A percentile compares a stretch with the other conserved stretches of the same genome.
Evolutionary conservation across 2,329 filamentous ascomycete genomes (phyloP).

Genomic region (Colletotrichum kahawae): DNA sequence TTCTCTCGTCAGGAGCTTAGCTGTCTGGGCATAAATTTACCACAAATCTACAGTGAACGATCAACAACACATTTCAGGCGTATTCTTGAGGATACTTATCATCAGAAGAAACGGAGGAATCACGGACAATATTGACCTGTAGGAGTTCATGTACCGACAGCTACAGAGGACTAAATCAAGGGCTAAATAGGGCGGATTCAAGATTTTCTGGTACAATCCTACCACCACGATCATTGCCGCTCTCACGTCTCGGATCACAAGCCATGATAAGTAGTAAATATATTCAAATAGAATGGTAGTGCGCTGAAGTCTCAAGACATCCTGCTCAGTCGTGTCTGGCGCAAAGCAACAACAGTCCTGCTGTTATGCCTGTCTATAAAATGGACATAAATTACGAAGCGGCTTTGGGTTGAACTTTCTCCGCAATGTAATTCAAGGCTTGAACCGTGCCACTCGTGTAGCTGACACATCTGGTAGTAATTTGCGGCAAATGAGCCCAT

Average conservation of each 20-base stretch:
- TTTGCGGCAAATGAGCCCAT: fast-evolving
- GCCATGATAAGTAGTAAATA: fast-evolving
- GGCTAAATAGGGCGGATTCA: background rate
- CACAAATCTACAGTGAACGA: background rate
- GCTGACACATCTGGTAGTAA: background rate
- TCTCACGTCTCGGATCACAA: fast-evolving
- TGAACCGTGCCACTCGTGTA: no score
- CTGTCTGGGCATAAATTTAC: background rate
- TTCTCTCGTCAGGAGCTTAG: fast-evolving
- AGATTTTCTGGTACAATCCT: no score
- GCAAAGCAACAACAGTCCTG: no score
- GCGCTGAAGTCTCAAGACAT: background rate
- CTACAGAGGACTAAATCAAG: fast-evolving
- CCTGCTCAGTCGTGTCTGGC: fast-evolving
- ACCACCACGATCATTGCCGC: no score
- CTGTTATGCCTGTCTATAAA: no score
- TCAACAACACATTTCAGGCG: background rate
- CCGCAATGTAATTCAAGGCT: fast-evolving
- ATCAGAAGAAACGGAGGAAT: fast-evolving
- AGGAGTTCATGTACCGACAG: background rate
- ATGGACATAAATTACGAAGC: background rate
- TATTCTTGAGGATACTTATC: background rate
- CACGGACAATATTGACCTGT: background rate
- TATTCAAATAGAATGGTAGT: background rate
- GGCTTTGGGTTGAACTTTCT: fast-evolving